Evolutionary conservation across 2,329 filamentous ascomycete species (phyloP), one percentile per base, ranked within the genome.

Genomic region (Aspergillus sp.): DNA sequence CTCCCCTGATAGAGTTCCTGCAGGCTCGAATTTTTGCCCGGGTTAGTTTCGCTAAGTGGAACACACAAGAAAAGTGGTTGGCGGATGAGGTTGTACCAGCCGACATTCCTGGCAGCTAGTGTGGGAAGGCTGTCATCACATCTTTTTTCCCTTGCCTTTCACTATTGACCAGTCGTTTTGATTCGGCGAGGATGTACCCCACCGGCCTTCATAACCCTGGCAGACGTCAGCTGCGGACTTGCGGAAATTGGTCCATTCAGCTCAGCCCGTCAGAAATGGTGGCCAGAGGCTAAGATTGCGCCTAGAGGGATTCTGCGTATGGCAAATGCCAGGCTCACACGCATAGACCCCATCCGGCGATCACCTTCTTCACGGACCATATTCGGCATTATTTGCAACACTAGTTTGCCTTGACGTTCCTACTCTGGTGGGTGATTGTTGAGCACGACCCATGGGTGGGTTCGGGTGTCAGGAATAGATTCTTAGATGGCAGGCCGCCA

Each of bases 151-250:
- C 28, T 57, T 51, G 5, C 17, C 39, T 39, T 57, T 43, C 19
- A 28, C 38, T 23, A 13, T 32, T 12, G 25, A 12, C 25, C 47
- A 28, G 23, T 30, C 25, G 3, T n/a, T 30, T 17, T 17, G 0
- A 12, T 30, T 30, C 17, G n/a, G 23, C 23, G 6, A 25, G 15
- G 23, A 30, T 9, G 23, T 30, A 17, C 47, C n/a, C 25, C 23
- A 28, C 25, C 5, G 25, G 23, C 23, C 21, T 28, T 23, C 15
- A 25, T 30, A 10, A 15, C 23, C 45, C 25, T 50, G 47, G 19
- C n/a, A 47, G n/a, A 30, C 50, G 48, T 62, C 58, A 58, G 58
- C 61, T 63, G 55, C 61, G 47, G 55, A 15, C 55, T 39, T 36
- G 30, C 30, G 30, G 30, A 36, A 36, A 36, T 45, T 2, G 15